Evolutionary conservation across 73 alveolate genomes (phyloP).

Genomic region (Paramecium biaurelia): DNA sequence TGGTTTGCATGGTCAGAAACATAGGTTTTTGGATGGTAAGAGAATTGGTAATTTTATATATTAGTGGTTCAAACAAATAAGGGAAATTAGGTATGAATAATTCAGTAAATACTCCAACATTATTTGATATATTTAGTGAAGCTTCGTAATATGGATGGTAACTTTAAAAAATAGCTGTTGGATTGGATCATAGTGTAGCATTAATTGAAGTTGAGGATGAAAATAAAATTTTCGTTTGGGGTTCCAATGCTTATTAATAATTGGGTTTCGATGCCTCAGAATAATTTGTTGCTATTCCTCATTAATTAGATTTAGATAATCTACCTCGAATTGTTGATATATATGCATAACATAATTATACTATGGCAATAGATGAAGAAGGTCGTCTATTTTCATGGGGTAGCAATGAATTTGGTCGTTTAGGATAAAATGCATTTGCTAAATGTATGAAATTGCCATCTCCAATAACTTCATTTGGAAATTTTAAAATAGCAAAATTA

Average conservation of each 20-base stretch:
- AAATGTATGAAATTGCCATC: background rate
- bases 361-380: background rate
- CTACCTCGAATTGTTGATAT: background rate
- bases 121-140: constrained; percentile 13
- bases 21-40: background rate
- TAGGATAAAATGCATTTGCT: background rate
- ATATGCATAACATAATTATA: constrained; percentile 31
- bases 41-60: background rate
- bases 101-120: background rate
- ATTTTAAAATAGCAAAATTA: background rate
- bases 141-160: constrained; percentile 39
- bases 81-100: constrained; percentile 25
- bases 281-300: constrained; percentile 19
- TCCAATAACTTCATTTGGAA: background rate
- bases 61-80: background rate
- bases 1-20: background rate
- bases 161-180: constrained; percentile 5
- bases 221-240: background rate
- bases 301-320: background rate
- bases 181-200: constrained; percentile 38
- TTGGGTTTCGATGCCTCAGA: constrained; percentile 50
- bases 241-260: background rate
- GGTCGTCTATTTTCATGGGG: constrained; percentile 45
- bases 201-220: constrained; percentile 29
- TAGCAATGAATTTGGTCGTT: constrained; percentile 11